Conservation (phyloP, 495 filamentous ascomycete genomes). For the Ramalina intermedia region DNA sequence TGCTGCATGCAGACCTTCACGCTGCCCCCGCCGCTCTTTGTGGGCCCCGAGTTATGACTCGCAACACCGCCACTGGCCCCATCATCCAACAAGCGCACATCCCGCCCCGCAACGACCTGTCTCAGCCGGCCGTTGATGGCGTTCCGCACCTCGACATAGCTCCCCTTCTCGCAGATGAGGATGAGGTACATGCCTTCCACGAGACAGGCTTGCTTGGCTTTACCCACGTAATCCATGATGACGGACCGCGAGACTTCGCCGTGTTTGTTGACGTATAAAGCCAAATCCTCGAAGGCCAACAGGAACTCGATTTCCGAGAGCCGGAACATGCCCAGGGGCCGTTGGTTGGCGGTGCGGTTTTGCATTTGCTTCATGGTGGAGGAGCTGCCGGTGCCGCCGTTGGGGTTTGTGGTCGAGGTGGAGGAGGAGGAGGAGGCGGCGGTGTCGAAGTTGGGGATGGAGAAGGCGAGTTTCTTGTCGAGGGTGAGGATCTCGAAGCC, state of each 20-base stretch:
- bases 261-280: constrained; percentile 95
- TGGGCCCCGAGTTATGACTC: too few relatives aligned
- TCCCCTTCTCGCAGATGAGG: constrained; percentile 66
- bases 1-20: constrained; percentile 95
- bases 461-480: constrained; percentile 88
- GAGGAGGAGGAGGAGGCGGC: constrained; percentile 48
- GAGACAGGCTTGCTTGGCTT: constrained; percentile 71
- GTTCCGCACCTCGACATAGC: constrained; percentile 92
- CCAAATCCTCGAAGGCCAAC: constrained; percentile 86
- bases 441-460: constrained; percentile 65
- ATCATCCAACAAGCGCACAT: constrained; percentile 80
- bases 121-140: constrained; percentile 86
- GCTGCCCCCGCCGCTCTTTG: constrained; percentile 30
- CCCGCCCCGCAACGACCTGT: constrained; percentile 84
- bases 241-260: constrained; percentile 84
- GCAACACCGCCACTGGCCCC: constrained; percentile 33
- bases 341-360: constrained; percentile 58
- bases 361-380: too few relatives aligned
- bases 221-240: constrained; percentile 95
- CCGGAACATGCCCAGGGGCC: constrained; percentile 91
- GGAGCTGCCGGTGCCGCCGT: too few relatives aligned
- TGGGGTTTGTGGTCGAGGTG: too few relatives aligned
- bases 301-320: constrained; percentile 87
- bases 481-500: constrained; percentile 92
- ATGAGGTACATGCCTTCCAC: constrained; percentile 55